phyloP scores from a whole-genome alignment of 1,284 basidiomycete genomes.

The Meira miltonrushii region DNA sequence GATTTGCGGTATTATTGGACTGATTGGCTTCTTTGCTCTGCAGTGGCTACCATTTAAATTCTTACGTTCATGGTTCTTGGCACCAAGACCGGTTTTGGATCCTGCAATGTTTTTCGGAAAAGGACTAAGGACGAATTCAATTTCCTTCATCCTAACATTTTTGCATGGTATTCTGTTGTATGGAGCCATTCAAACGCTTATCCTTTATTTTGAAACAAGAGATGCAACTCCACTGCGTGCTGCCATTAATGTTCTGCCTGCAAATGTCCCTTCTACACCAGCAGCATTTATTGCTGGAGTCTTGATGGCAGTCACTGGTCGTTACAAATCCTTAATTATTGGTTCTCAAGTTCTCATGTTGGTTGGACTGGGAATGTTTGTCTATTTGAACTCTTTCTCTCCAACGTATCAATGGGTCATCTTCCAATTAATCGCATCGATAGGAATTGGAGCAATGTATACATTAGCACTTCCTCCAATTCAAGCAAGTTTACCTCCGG shows the following conservation, averaged over 20 bases:
- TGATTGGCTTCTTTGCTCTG: slow-evolving; percentile 46
- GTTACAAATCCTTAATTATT: slow-evolving; percentile 47
- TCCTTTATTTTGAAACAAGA: slow-evolving; percentile 57
- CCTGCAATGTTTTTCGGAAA: slow-evolving; percentile 37
- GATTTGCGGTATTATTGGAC: slow-evolving; percentile 42
- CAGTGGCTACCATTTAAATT: slow-evolving; percentile 13
- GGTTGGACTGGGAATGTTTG: slow-evolving; percentile 47
- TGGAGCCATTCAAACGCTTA: slow-evolving; percentile 37
- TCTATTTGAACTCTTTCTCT: slow-evolving; percentile 52
- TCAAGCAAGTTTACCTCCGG: slow-evolving; percentile 23
- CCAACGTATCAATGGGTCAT: slow-evolving; percentile 49
- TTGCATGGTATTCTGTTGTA: slow-evolving; percentile 45
- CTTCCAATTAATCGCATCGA: slow-evolving; percentile 42
- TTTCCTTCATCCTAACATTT: slow-evolving; percentile 49
- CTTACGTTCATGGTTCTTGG: slow-evolving; percentile 14
- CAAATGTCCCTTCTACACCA: slow-evolving; percentile 33
- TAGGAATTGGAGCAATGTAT: slow-evolving; percentile 30
- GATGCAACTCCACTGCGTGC: slow-evolving; percentile 55
- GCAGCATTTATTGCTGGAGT: slow-evolving; percentile 34
- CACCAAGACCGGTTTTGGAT: slow-evolving; percentile 44
- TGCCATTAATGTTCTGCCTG: slow-evolving; percentile 55
- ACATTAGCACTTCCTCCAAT: slow-evolving; percentile 33
- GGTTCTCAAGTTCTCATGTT: slow-evolving; percentile 46
- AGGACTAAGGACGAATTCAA: slow-evolving; percentile 30
- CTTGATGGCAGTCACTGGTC: slow-evolving; percentile 36